Evolutionary conservation across 257 asterid species (phyloP), one percentile per base, ranked within the genome.

Genomic region (Salvia miltiorrhiza): DNA sequence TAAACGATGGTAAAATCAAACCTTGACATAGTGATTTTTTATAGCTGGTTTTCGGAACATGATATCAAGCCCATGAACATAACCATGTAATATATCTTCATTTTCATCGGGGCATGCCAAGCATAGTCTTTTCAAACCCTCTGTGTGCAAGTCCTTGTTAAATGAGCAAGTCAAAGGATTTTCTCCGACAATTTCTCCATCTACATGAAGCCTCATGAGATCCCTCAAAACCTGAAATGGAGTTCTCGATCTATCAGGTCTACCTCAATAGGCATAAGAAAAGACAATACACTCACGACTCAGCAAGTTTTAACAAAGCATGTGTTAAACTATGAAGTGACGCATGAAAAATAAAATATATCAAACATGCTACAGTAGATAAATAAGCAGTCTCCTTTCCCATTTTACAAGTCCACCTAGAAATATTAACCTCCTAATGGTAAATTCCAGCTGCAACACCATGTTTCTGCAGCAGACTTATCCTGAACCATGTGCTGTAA

Each of bases 121-220:
- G 77, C 66, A 66, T 54, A 73, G 24, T 75, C 58, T 80, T 63
- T 78, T 71, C 48, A 73, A 49, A 71, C 65, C 82, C 76, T 83
- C 80, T 50, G 74, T 77, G 49, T 64, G 71, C 57, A 60, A 71
- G 43, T 73, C 87, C 64, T 63, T 70, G 24, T 73, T 72, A 28
- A 69, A 63, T 9, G 76, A 69, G 75, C 90, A 69, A 52, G 82
- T 64, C 74, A 90, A 41, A 65, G 63, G 64, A 65, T 76, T 87
- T 85, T 87, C 90, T 24, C 86, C 96, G 50, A 74, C 84, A 67
- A 86, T 76, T 81, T 86, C 81, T 63, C 93, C 96, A 65, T 87
- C 86, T 63, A 90, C 39, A 74, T 86, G 72, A 72, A 92, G 95
- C 77, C 83, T 83, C 69, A 87, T 7, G 75, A 74, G 43, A 71